Conservation (phyloP, 495 filamentous ascomycete genomes). For the Neurospora africana region DNA sequence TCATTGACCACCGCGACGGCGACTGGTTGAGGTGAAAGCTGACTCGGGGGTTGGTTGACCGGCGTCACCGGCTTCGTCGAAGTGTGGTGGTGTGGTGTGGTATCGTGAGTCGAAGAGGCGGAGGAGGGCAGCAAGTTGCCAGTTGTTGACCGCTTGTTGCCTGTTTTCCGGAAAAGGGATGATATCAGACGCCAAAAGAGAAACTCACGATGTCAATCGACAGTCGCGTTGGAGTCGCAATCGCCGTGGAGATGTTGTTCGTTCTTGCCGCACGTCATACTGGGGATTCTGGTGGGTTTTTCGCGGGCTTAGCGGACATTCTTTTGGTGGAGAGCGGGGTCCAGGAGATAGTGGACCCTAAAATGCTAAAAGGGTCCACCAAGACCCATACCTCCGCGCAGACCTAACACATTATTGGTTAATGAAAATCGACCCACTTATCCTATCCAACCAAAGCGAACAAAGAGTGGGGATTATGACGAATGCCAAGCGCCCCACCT, state of each 20-base stretch:
- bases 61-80: background rate
- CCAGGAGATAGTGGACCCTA: background rate
- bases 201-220: background rate
- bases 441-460: background rate
- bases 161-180: background rate
- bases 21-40: background rate
- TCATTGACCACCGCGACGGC: background rate
- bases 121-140: background rate
- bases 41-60: background rate
- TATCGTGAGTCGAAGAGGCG: background rate
- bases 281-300: background rate
- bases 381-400: background rate
- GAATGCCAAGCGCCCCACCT: background rate
- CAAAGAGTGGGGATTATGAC: background rate
- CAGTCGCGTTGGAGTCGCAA: background rate
- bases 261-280: background rate
- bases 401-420: background rate
- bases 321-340: background rate
- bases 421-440: background rate
- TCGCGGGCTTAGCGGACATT: background rate
- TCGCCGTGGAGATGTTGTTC: background rate
- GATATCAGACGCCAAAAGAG: background rate
- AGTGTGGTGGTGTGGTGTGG: background rate
- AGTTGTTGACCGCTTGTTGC: background rate
- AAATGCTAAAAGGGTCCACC: background rate